Conservation (phyloP, 2,329 filamentous ascomycete genomes). For the Cladophialophora psammophila region DNA sequence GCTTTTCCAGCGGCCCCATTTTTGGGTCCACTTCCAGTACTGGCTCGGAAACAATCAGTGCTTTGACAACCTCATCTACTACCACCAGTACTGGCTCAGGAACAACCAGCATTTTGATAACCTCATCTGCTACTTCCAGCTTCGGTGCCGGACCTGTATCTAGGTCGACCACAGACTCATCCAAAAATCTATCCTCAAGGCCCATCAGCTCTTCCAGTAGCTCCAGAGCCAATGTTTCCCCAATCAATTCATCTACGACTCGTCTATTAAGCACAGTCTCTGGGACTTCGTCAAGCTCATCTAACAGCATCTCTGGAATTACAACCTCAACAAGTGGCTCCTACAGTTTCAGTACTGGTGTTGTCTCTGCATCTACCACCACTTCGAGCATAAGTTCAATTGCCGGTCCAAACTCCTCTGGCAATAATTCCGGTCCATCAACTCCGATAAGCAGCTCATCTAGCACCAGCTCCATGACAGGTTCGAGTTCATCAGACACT, state of each 20-base stretch:
- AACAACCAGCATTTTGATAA: background rate
- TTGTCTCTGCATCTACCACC: constrained; percentile 4
- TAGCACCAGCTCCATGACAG: background rate
- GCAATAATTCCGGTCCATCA: background rate
- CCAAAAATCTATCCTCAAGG: background rate
- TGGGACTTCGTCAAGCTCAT: background rate
- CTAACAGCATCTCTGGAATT: background rate
- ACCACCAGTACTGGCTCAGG: background rate
- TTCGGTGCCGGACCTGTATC: background rate
- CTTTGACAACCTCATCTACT: background rate
- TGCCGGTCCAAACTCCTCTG: background rate
- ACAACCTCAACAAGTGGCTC: background rate
- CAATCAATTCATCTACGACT: background rate
- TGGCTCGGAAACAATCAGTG: background rate
- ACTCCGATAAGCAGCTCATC: background rate
- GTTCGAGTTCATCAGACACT: background rate
- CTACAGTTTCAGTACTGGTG: background rate
- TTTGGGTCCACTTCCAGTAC: constrained; percentile 2
- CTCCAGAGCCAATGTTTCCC: background rate
- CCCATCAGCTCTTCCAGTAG: background rate
- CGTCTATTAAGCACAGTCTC: background rate
- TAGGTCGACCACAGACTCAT: constrained; percentile 2
- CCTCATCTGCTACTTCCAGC: background rate
- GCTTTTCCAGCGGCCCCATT: background rate
- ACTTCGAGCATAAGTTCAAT: background rate